Conservation (phyloP, 179 eudicot genomes). For the Pouteria campechiana region DNA sequence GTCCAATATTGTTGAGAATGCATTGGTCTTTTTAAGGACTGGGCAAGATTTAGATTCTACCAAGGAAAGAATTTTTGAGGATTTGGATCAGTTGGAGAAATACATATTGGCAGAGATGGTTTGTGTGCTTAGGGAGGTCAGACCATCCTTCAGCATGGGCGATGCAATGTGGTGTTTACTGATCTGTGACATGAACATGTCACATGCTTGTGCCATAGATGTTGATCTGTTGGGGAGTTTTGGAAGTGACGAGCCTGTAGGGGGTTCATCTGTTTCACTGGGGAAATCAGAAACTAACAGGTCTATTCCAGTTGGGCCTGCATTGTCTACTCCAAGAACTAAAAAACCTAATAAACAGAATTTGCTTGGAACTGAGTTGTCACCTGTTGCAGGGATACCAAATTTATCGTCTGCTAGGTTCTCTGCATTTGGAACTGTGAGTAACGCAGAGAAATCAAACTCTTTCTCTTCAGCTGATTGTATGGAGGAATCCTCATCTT, state of each 20-base stretch:
- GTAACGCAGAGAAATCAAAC: no score
- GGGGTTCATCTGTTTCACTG: conserved; percentile 24
- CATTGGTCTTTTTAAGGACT: conserved; percentile 56
- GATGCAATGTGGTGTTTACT: conserved; percentile 98
- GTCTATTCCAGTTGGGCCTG: no score
- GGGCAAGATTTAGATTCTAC: conserved; percentile 51
- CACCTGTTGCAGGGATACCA: no score
- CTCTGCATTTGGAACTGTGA: no score
- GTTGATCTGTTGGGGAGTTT: conserved; percentile 39
- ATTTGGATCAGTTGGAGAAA: conserved; percentile 71
- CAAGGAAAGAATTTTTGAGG: conserved; percentile 60
- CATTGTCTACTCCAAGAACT: no score
- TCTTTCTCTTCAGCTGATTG: no score
- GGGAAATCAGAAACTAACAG: no score
- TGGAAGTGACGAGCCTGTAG: conserved; percentile 24
- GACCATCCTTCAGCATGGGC: conserved; percentile 84
- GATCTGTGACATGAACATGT: conserved; percentile 86
- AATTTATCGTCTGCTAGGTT: no score
- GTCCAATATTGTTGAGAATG: conserved; percentile 77
- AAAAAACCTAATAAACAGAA: no score
- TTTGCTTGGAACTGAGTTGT: no score
- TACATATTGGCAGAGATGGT: conserved; percentile 79
- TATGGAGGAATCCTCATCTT: no score
- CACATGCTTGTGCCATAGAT: conserved; percentile 89
- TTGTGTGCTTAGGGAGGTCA: conserved; percentile 66